phyloP scores from a whole-genome alignment of 805 yeast genomes.

The Wickerhamomyces bovis region DNA sequence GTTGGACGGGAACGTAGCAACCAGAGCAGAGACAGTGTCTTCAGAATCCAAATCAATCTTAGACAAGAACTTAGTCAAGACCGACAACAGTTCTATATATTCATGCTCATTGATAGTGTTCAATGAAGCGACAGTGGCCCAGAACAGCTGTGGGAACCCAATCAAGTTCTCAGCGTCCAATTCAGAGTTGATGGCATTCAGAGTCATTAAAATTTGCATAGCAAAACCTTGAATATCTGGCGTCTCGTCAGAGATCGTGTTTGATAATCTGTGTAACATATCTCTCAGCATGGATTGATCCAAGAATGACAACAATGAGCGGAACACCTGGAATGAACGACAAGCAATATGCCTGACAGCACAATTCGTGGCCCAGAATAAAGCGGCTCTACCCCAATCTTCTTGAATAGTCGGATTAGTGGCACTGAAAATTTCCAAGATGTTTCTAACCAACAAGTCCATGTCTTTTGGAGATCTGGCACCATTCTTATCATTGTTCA shows the following conservation, averaged over 20 bases:
- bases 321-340: constrained; percentile 87
- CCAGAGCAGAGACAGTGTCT: constrained; percentile 76
- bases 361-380: constrained; percentile 95
- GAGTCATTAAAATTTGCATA: constrained; percentile 93
- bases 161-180: constrained; percentile 70
- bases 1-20: constrained; percentile 84
- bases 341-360: constrained; percentile 97
- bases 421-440: constrained; percentile 49
- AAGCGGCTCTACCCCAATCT: constrained; percentile 80
- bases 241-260: constrained; percentile 86
- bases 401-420: constrained; percentile 51
- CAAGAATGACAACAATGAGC: constrained; percentile 73
- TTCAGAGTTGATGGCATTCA: constrained; percentile 88
- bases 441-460: constrained; percentile 66
- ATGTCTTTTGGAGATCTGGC: constrained; percentile 81
- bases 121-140: constrained; percentile 92
- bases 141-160: constrained; percentile 87
- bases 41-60: constrained; percentile 83
- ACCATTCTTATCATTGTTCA: constrained; percentile 68
- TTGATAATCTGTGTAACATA: constrained; percentile 88
- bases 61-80: constrained; percentile 74
- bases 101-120: constrained; percentile 90
- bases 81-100: constrained; percentile 79
- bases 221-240: constrained; percentile 93
- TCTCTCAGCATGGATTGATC: constrained; percentile 88